Percentiles rank a stretch among this genome's conserved stretches.
phyloP scores from a whole-genome alignment of 305 asterid species.

The Salvia sclarea region DNA sequence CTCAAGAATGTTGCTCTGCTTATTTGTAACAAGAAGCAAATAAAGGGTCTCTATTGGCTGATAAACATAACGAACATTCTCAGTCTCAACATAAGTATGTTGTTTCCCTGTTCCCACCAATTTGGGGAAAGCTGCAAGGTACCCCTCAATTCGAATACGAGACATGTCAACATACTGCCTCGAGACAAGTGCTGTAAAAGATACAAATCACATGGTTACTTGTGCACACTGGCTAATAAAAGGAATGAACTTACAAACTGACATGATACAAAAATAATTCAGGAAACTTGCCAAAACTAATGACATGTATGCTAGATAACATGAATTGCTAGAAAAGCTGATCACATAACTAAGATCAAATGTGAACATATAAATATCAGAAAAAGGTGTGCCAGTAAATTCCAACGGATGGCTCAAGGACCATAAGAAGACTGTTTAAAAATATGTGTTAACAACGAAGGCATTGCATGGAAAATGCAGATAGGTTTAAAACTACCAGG shows the following conservation, averaged over 20 bases:
- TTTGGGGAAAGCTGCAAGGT: constrained; percentile 92
- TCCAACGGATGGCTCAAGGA: constrained; percentile 9
- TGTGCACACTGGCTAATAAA: constrained; percentile 5
- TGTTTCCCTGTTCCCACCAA: constrained; percentile 88
- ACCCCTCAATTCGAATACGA: constrained; percentile 86
- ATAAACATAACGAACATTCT: constrained; percentile 84
- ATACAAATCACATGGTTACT: constrained; percentile 36
- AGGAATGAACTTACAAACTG: neutral
- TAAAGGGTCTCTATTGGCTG: constrained; percentile 80
- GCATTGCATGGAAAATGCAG: neutral
- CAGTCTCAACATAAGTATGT: constrained; percentile 84
- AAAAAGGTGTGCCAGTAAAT: neutral
- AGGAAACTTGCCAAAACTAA: neutral
- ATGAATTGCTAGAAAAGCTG: neutral
- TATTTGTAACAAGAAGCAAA: constrained; percentile 85
- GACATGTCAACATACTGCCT: constrained; percentile 93
- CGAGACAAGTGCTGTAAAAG: constrained; percentile 70
- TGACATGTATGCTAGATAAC: neutral
- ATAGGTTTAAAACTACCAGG: neutral
- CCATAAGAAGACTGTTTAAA: neutral
- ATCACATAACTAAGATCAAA: neutral
- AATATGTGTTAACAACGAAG: neutral
- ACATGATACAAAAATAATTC: neutral
- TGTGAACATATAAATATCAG: neutral
- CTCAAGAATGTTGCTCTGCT: constrained; percentile 91